Conservation (phyloP, 352 stramenopile species). For the Phytophthora cactorum region DNA sequence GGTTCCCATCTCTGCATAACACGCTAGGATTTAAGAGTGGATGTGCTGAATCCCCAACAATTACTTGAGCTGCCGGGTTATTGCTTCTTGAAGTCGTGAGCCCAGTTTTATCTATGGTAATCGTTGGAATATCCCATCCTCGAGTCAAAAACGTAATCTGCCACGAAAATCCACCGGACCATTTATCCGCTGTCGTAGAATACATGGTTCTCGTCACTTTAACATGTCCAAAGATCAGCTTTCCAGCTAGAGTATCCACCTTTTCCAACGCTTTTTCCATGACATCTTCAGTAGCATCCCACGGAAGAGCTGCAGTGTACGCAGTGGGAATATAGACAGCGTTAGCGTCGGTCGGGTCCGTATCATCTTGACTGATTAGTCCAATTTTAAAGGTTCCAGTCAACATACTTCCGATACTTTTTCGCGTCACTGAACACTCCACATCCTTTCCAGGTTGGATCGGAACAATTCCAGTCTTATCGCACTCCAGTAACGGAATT, state of each 20-base stretch:
- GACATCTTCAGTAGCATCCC: slow-evolving; percentile 79
- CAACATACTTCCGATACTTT: slow-evolving; percentile 67
- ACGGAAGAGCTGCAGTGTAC: slow-evolving; percentile 44
- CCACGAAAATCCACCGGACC: slow-evolving; percentile 95
- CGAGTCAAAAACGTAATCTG: slow-evolving; percentile 91
- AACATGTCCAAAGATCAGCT: slow-evolving; percentile 89
- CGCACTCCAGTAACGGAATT: slow-evolving; percentile 60
- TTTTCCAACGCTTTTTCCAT: slow-evolving; percentile 60
- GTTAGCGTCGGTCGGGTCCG: slow-evolving; percentile 23
- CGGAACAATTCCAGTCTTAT: slow-evolving; percentile 22
- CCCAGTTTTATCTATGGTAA: slow-evolving; percentile 41
- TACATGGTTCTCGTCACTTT: slow-evolving; percentile 80
- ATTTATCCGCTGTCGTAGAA: slow-evolving; percentile 81
- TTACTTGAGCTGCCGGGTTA: slow-evolving; percentile 14
- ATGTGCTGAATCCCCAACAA: slow-evolving; percentile 56
- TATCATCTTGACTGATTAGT: slow-evolving; percentile 49
- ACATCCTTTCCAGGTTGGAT: slow-evolving; percentile 27
- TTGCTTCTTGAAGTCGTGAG: slow-evolving; percentile 34
- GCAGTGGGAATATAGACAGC: slow-evolving; percentile 26
- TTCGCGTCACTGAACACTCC: slow-evolving; percentile 49
- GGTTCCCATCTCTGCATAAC: slow-evolving; percentile 88
- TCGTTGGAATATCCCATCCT: slow-evolving; percentile 86
- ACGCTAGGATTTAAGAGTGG: slow-evolving; percentile 31
- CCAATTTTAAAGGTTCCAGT: slow-evolving; percentile 64
- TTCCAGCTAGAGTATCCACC: slow-evolving; percentile 28